Evolutionary conservation across 352 stramenopile genomes (phyloP).

Genomic region (Pythium scleroteichum): DNA sequence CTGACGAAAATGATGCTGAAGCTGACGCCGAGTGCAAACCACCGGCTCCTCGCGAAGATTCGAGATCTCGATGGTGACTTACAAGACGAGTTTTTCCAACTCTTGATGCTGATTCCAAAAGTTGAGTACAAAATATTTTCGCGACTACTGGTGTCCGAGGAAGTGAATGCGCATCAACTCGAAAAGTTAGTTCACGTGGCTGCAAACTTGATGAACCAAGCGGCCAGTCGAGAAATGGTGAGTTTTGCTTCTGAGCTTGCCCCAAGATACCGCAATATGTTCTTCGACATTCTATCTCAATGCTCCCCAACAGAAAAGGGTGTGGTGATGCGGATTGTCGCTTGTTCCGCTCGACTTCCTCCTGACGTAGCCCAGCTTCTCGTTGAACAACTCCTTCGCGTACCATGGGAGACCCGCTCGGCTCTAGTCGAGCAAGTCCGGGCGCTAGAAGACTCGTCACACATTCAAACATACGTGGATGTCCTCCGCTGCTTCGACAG

Average conservation of each 20-base stretch:
- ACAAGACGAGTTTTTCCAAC: slow-evolving; percentile 66
- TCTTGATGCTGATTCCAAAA: slow-evolving; percentile 63
- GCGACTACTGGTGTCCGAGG: slow-evolving; percentile 49
- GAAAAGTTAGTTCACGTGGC: slow-evolving; percentile 50
- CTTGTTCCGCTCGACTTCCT: slow-evolving; percentile 42
- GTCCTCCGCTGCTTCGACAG: slow-evolving; percentile 40
- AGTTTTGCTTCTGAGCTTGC: slow-evolving; percentile 58
- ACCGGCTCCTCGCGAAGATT: slow-evolving; percentile 48
- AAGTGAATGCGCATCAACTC: slow-evolving; percentile 44
- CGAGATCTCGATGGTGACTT: slow-evolving; percentile 35
- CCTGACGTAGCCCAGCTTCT: slow-evolving; percentile 44
- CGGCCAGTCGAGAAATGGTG: slow-evolving; percentile 59
- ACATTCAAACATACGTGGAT: slow-evolving; percentile 39
- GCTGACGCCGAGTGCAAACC: slow-evolving; percentile 46
- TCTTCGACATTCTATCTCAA: slow-evolving; percentile 51
- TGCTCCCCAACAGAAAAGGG: slow-evolving; percentile 49
- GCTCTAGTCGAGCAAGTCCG: slow-evolving; percentile 65
- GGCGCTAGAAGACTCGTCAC: slow-evolving; percentile 35
- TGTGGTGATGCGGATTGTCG: slow-evolving; percentile 60
- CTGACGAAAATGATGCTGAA: slow-evolving; percentile 65
- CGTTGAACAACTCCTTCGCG: slow-evolving; percentile 44
- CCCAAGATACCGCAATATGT: slow-evolving; percentile 37
- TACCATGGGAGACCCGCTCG: slow-evolving; percentile 56
- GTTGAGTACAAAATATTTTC: slow-evolving; percentile 57
- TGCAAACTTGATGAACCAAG: slow-evolving; percentile 72